Percentiles rank a stretch among this genome's conserved stretches.
These are phyloP conservation scores for Rehmannia glutinosa DNA, from an alignment of 257 asterid species.

Conservation along the genomic window DNA sequence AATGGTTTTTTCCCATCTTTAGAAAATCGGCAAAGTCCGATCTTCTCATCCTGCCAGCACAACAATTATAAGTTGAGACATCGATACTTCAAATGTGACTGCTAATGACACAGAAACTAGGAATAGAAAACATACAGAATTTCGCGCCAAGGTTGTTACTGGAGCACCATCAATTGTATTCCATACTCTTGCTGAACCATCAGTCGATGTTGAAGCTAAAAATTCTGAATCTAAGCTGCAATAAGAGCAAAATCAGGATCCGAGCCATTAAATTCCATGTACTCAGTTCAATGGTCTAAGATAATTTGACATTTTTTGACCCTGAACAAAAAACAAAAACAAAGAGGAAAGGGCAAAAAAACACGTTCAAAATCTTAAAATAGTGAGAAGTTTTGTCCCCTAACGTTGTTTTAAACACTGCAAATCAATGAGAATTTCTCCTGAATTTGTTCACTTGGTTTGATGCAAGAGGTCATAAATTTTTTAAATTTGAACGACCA, in stretches of 20 bases:
- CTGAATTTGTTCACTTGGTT: too few relatives aligned
- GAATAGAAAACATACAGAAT: conserved; percentile 53
- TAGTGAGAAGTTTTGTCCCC: too few relatives aligned
- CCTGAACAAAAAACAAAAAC: background rate
- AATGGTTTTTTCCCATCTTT: conserved; percentile 97
- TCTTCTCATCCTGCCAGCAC: conserved; percentile 75
- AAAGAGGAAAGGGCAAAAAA: too few relatives aligned
- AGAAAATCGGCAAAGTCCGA: conserved; percentile 89
- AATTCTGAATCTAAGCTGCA: conserved; percentile 91
- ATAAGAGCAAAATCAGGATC: conserved; percentile 18
- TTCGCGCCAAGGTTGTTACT: conserved; percentile 61
- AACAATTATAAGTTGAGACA: conserved; percentile 1
- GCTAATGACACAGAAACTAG: too few relatives aligned
- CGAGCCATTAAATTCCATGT: conserved; percentile 11
- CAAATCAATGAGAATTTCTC: too few relatives aligned
- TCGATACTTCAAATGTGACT: too few relatives aligned
- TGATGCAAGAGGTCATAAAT: too few relatives aligned
- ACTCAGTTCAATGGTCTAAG: background rate
- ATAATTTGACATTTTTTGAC: background rate
- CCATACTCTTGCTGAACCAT: conserved; percentile 97
- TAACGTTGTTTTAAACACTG: too few relatives aligned
- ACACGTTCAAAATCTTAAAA: too few relatives aligned
- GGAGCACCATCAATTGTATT: conserved; percentile 82
- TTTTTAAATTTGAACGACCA: too few relatives aligned
- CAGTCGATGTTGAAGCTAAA: conserved; percentile 89